These are phyloP conservation scores for peach (Prunus persica) DNA, from an alignment of 306 rosid genomes.

Conservation along the genomic window Prunus_persica_NCBIv2 NC_034014.1:20095001-20095500, in stretches of 20 bases:
- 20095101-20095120: background rate
- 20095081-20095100: background rate
- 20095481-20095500: background rate
- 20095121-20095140: conserved; percentile 29
- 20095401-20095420: background rate
- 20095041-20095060: background rate
- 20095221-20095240: conserved; percentile 34
- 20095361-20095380: background rate
- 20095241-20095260: conserved; percentile 33
- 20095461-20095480: background rate
- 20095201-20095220: conserved; percentile 45
- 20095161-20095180: conserved; percentile 46
- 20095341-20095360: conserved; percentile 6
- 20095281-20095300: conserved; percentile 26
- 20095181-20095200: conserved; percentile 36
- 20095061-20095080: background rate
- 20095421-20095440: background rate
- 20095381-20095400: background rate
- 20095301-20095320: conserved; percentile 24
- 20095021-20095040: background rate
- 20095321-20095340: conserved; percentile 10
- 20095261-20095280: conserved; percentile 26
- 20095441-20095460: background rate
- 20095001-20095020: background rate
- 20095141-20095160: conserved; percentile 43